Conservation (phyloP, 805 yeast species). For the Starmerella gropengiesseri region DNA sequence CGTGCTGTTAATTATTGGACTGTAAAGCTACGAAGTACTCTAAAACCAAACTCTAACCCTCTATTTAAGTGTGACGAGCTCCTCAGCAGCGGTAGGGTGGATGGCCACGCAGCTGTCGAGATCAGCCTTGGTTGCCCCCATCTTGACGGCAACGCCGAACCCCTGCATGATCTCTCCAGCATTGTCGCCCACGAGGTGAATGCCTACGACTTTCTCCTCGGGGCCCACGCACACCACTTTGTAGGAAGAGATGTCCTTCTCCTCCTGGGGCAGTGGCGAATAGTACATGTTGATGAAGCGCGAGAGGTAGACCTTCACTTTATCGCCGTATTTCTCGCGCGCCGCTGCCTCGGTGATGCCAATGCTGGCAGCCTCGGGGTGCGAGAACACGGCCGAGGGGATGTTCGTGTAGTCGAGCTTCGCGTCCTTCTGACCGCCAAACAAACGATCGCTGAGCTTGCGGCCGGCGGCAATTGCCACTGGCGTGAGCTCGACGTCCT, state of each 20-base stretch:
- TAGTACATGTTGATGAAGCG: constrained; percentile 87
- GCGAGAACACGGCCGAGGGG: constrained; percentile 95
- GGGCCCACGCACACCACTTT: constrained; percentile 67
- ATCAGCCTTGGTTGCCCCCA: constrained; percentile 98
- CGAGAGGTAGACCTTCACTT: constrained; percentile 69
- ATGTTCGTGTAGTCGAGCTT: constrained; percentile 78
- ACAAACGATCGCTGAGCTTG: constrained; percentile 78
- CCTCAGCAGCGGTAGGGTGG: constrained; percentile 98
- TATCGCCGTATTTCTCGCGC: constrained; percentile 62
- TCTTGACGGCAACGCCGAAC: constrained; percentile 93
- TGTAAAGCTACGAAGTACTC: too few species aligned
- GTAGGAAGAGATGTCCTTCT: constrained; percentile 79
- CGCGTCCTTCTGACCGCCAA: constrained; percentile 57
- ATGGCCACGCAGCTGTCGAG: constrained; percentile 95
- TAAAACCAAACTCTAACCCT: background rate
- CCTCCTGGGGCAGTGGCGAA: constrained; percentile 56
- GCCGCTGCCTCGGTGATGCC: constrained; percentile 81
- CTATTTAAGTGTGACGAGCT: constrained; percentile 70
- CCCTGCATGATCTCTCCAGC: constrained; percentile 94
- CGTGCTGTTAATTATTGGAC: too few species aligned
- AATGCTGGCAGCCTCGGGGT: constrained; percentile 93
- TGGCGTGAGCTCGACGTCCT: constrained; percentile 89
- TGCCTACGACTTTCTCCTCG: constrained; percentile 88
- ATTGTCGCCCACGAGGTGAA: constrained; percentile 85
- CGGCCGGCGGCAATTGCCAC: constrained; percentile 99